Evolutionary conservation across 1,284 basidiomycete genomes (phyloP).

Genomic region (Takashimella koratensis): DNA sequence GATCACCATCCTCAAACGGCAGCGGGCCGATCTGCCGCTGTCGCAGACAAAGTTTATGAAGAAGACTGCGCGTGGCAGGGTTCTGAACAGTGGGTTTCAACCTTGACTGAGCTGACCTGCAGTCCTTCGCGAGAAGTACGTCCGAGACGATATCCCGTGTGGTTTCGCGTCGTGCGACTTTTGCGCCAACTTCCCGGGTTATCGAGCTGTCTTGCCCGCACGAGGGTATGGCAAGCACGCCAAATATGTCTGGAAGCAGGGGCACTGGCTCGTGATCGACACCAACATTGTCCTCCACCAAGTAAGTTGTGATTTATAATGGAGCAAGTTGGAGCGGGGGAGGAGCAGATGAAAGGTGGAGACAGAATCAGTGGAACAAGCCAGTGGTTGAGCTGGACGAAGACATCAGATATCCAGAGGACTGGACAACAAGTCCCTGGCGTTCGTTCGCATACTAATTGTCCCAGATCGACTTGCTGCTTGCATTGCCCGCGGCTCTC

Average conservation of each 20-base stretch:
- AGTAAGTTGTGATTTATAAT: slow-evolving; percentile 54
- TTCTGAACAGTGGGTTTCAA: slow-evolving; percentile 71
- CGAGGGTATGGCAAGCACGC: slow-evolving; percentile 56
- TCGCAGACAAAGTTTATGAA: slow-evolving; percentile 87
- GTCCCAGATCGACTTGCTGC: slow-evolving; percentile 82
- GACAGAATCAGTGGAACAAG: too few relatives aligned
- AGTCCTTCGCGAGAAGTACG: slow-evolving; percentile 93
- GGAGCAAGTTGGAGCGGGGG: too few relatives aligned
- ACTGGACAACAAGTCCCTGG: too few relatives aligned
- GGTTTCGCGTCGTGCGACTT: slow-evolving; percentile 69
- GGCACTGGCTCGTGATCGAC: slow-evolving; percentile 87
- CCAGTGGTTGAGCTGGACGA: too few relatives aligned
- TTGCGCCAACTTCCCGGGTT: slow-evolving; percentile 54
- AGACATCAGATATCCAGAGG: too few relatives aligned
- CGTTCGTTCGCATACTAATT: slow-evolving; percentile 6
- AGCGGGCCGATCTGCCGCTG: slow-evolving; percentile 65
- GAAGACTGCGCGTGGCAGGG: slow-evolving; percentile 91
- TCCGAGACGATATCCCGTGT: slow-evolving; percentile 90
- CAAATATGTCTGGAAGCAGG: slow-evolving; percentile 33
- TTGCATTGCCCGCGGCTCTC: slow-evolving; percentile 65
- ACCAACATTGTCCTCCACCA: slow-evolving; percentile 95
- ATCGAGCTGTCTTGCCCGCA: slow-evolving; percentile 52
- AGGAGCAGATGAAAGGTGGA: too few relatives aligned
- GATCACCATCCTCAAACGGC: slow-evolving; percentile 74
- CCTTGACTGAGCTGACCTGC: not conserved